Conservation (phyloP, 2,329 filamentous ascomycete species). For the Tolypocladium amazonense region DNA sequence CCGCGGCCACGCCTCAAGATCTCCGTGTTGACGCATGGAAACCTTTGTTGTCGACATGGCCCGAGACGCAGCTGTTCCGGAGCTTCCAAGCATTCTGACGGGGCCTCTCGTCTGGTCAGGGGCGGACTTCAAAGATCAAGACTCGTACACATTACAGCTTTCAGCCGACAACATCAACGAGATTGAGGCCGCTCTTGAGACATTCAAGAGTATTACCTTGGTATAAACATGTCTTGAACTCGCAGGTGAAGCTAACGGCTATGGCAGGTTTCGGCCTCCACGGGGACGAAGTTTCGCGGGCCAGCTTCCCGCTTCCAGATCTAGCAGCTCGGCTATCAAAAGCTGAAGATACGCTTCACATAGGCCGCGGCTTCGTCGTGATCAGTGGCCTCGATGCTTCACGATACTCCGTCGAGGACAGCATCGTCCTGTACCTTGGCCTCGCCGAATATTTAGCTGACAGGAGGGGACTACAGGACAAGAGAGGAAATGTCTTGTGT, state of each 20-base stretch:
- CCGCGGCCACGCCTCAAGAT: not conserved
- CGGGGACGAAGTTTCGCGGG: conserved; percentile 22
- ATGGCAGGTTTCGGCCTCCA: conserved; percentile 19
- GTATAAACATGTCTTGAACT: not conserved
- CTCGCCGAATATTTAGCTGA: conserved; percentile 46
- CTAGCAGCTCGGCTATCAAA: conserved; percentile 22
- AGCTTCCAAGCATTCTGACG: not conserved
- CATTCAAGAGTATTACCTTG: conserved; percentile 11
- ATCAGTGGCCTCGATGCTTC: conserved; percentile 40
- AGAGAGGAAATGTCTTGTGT: conserved; percentile 37
- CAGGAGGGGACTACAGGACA: conserved; percentile 38
- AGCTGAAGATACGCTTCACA: conserved; percentile 25
- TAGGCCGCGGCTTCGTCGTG: conserved; percentile 39
- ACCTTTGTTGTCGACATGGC: not conserved
- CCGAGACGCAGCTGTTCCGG: not conserved
- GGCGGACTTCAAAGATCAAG: conserved; percentile 2
- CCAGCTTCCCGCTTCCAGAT: conserved; percentile 29
- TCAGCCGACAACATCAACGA: conserved; percentile 9
- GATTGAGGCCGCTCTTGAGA: conserved; percentile 11
- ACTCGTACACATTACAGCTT: conserved; percentile 10
- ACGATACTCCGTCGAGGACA: conserved; percentile 40
- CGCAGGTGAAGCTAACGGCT: not conserved
- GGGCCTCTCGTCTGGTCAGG: conserved; percentile 9
- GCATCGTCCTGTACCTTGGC: conserved; percentile 43
- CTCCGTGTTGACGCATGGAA: not conserved